These are phyloP conservation scores for Candida cerambycidarum DNA, from an alignment of 805 yeast genomes.

Conservation along the genomic window DNA sequence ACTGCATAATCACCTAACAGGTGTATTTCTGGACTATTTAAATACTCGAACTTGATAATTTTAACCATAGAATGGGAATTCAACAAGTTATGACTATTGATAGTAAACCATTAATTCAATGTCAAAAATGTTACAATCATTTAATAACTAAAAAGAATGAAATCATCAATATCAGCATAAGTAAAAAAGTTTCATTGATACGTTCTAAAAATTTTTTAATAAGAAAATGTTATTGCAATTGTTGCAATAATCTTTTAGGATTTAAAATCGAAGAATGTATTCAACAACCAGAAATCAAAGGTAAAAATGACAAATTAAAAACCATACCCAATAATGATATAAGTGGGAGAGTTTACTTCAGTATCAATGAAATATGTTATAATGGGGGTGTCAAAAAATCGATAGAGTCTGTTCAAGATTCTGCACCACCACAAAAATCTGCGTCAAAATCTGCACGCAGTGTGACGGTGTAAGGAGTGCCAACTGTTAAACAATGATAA, in stretches of 20 bases:
- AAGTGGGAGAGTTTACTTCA: constrained; percentile 10
- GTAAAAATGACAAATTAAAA: neutral
- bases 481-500: too few relatives aligned
- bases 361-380: constrained; percentile 1
- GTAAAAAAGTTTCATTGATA: constrained; percentile 3
- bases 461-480: too few relatives aligned
- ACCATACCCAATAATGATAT: neutral
- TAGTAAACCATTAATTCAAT: constrained; percentile 9
- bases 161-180: constrained; percentile 7
- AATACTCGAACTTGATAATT: too few relatives aligned
- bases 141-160: constrained; percentile 4
- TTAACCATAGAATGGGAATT: constrained; percentile 5
- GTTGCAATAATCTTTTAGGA: constrained; percentile 16
- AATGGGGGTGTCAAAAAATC: neutral
- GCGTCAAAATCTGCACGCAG: too few relatives aligned
- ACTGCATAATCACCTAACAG: neutral
- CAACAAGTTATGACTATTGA: neutral
- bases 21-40: too few relatives aligned
- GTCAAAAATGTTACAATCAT: constrained; percentile 14
- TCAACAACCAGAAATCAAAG: neutral
- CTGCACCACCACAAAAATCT: too few relatives aligned
- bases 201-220: constrained; percentile 5
- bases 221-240: constrained; percentile 12
- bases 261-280: constrained; percentile 13
- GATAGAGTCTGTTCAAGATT: neutral